These are phyloP conservation scores for Striga hermonthica DNA, from an alignment of 305 asterid species.

Conservation along the genomic window DNA sequence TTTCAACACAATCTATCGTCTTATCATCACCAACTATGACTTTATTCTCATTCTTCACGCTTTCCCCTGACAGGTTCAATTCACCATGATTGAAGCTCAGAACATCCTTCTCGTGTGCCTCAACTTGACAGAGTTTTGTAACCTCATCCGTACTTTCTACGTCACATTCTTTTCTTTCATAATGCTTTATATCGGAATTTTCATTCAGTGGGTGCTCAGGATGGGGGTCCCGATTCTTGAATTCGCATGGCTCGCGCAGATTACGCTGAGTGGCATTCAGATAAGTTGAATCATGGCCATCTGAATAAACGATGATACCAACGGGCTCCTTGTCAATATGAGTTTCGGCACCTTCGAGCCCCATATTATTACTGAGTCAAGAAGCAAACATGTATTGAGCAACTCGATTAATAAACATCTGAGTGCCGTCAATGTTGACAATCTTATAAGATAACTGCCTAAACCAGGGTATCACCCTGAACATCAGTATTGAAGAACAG, in stretches of 20 bases:
- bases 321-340: conserved; percentile 63
- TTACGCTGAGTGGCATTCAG: conserved; percentile 28
- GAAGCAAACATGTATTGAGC: too few relatives aligned
- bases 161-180: conserved; percentile 51
- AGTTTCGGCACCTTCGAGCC: conserved; percentile 45
- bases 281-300: conserved; percentile 38
- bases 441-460: not conserved
- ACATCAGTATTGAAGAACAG: too few relatives aligned
- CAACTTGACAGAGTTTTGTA: conserved; percentile 26
- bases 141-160: conserved; percentile 40
- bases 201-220: conserved; percentile 34
- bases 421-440: not conserved
- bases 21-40: conserved; percentile 34
- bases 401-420: not conserved
- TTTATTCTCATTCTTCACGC: conserved; percentile 31
- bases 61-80: conserved; percentile 27
- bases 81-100: conserved; percentile 26
- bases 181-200: conserved; percentile 43
- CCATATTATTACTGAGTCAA: conserved; percentile 42
- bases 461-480: too few relatives aligned
- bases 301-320: conserved; percentile 36
- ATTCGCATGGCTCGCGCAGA: not conserved
- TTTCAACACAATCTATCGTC: conserved; percentile 34
- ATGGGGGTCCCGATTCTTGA: not conserved
- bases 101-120: conserved; percentile 30